Base-by-base conservation (phyloP, 768 basidiomycete species). In the Hypsizygus marmoreus region DNA sequence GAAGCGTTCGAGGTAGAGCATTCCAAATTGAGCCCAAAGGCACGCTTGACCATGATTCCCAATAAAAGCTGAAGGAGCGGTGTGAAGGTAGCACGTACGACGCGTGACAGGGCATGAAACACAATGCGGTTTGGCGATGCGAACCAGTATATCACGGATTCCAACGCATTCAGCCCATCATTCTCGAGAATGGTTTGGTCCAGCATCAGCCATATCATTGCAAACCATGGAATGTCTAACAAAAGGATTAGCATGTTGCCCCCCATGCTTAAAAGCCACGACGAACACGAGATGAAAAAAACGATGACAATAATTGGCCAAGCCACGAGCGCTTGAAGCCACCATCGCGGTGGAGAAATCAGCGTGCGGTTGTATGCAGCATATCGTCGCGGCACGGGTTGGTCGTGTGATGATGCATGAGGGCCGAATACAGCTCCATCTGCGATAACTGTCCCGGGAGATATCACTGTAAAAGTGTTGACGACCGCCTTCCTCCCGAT, bases 61-160 rank as follows among this genome's bases (percentile, higher is more conserved):
- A 72, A 47, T 9, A 64, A 43, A 26, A 75, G 58, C 40, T 69
- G 72, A 13, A 75, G 43, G 16, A 75, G 14, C 1, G 74, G 72
- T 8, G 65, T 62, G 24, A 61, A 45, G 4, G 70, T 51, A n/a
- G 65, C 66, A 8, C 71, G 67, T 9, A 69, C 67, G 24, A 74
- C 52, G 11, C 73, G 66, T 4, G 72, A 69, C 2, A 75, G 35
- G 1, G 64, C 61, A 43, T 77, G 74, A 51, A 62, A 74, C 4
- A 60, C 51, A 14, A 77, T 58, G 10, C 74, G 71, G 14, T 59
- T 38, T 0, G 73, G 71, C 16, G 64, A 54, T 2, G 74, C 61
- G 52, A 75, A 75, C 71, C 72, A 74, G 53, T 57, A 64, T 26
- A 77, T 70, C 20, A 77, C 68, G 6, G 67, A 52, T 51, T 71